Conservation (phyloP, 495 filamentous ascomycete genomes). For the Penicillium daleae region DNA sequence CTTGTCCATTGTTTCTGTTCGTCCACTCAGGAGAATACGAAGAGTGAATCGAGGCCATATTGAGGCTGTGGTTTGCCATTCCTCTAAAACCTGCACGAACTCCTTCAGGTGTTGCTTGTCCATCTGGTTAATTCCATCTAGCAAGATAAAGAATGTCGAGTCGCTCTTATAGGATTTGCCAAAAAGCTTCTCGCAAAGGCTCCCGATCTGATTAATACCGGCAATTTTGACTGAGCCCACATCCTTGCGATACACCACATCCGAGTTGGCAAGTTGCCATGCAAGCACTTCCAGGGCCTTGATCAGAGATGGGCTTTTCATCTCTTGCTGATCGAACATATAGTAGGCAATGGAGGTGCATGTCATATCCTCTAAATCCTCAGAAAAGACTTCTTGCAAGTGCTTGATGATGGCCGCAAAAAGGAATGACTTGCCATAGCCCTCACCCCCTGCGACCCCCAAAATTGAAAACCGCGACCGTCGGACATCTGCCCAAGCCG, state of each 20-base stretch:
- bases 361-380: constrained; percentile 13
- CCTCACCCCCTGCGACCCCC: constrained; percentile 23
- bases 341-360: constrained; percentile 21
- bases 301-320: constrained; percentile 12
- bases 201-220: constrained; percentile 9
- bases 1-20: constrained; percentile 11
- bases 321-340: constrained; percentile 15
- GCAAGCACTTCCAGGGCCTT: constrained; percentile 22
- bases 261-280: constrained; percentile 24
- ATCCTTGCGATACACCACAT: constrained; percentile 26
- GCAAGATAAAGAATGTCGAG: constrained; percentile 23
- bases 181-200: constrained; percentile 21
- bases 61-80: constrained; percentile 3
- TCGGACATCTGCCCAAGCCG: constrained; percentile 1
- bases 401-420: constrained; percentile 16
- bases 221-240: constrained; percentile 10
- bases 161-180: constrained; percentile 24
- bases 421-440: constrained; percentile 27
- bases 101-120: constrained; percentile 17
- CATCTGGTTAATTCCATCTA: constrained; percentile 21
- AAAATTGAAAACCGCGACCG: constrained; percentile 10
- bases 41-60: constrained; percentile 20
- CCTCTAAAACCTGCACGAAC: constrained; percentile 10
- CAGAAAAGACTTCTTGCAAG: constrained; percentile 10
- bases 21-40: constrained; percentile 17